A percentile compares a stretch with the other conserved stretches of the same genome.
Conservation (phyloP, 495 filamentous ascomycete genomes). For the Astrocystis sublimbata region DNA sequence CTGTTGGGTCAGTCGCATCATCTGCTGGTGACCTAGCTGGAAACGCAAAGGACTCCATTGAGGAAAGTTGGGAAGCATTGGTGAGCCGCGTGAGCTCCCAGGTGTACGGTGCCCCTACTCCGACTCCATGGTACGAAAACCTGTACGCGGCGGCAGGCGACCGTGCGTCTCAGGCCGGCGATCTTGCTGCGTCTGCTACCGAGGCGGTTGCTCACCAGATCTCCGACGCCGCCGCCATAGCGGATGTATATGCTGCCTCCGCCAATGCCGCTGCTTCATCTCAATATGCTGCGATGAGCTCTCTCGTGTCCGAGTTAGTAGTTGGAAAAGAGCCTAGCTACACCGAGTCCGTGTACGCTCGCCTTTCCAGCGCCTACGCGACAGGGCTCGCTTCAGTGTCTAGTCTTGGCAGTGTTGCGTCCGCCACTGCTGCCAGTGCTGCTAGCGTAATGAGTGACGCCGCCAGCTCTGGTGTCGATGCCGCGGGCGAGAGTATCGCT, state of each 20-base stretch:
- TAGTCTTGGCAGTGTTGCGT: conserved; percentile 39
- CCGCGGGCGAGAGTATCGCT: conserved; percentile 33
- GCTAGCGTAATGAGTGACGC: conserved; percentile 35
- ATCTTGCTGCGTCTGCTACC: conserved; percentile 32
- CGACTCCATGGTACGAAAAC: conserved; percentile 56
- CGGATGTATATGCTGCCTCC: conserved; percentile 55
- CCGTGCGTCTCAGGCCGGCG: conserved; percentile 25
- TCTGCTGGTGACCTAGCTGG: conserved; percentile 37
- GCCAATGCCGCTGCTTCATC: conserved; percentile 53
- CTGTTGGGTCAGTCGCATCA: conserved; percentile 27
- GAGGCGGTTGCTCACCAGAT: conserved; percentile 31
- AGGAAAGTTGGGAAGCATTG: conserved; percentile 63
- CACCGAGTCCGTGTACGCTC: conserved; percentile 75
- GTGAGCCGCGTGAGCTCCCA: conserved; percentile 67
- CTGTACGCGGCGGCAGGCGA: conserved; percentile 35
- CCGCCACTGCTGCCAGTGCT: conserved; percentile 38
- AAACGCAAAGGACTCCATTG: conserved; percentile 43
- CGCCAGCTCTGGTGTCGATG: conserved; percentile 32
- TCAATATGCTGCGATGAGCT: conserved; percentile 70
- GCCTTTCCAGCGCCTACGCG: conserved; percentile 63
- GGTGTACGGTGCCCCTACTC: conserved; percentile 71
- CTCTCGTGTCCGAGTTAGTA: conserved; percentile 74
- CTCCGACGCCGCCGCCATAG: conserved; percentile 51
- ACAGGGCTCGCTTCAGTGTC: conserved; percentile 35
- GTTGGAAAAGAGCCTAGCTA: conserved; percentile 77